Evolutionary conservation across 495 filamentous ascomycete genomes (phyloP).

Genomic region (Aspergillus coremiiformis): DNA sequence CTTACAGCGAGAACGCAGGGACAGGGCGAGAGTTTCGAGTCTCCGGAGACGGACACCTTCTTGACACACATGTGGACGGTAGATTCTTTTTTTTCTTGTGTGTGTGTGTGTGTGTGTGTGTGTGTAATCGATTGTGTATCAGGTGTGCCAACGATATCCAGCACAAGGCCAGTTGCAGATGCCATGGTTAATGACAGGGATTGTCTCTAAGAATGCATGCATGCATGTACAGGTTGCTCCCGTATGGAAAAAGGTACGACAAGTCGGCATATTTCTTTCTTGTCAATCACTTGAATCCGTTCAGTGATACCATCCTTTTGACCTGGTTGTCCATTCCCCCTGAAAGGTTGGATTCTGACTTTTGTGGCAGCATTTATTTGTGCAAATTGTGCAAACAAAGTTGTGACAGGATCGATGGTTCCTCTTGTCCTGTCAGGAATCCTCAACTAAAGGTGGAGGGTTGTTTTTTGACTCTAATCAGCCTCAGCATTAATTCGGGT

Average conservation of each 20-base stretch:
- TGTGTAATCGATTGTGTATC: background rate
- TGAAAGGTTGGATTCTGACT: background rate
- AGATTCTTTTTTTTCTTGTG: background rate
- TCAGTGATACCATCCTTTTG: background rate
- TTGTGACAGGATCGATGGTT: too few species aligned
- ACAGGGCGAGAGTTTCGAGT: background rate
- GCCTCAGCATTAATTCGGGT: too few species aligned
- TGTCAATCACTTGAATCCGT: background rate
- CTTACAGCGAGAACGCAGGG: background rate
- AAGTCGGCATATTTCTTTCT: background rate
- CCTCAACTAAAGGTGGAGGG: too few species aligned
- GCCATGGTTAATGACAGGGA: background rate
- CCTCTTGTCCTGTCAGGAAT: too few species aligned
- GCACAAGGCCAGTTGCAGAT: too few species aligned
- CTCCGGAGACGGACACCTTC: background rate
- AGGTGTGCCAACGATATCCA: background rate
- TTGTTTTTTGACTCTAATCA: too few species aligned
- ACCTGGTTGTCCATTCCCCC: background rate
- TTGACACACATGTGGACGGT: background rate
- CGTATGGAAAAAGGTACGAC: background rate
- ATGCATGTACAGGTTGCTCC: background rate
- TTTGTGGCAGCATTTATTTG: background rate
- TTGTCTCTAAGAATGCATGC: background rate
- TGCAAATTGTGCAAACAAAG: too few species aligned
- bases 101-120: background rate